Evolutionary conservation across 2,329 filamentous ascomycete species (phyloP).

Genomic region (Talaromyces rugulosus): DNA sequence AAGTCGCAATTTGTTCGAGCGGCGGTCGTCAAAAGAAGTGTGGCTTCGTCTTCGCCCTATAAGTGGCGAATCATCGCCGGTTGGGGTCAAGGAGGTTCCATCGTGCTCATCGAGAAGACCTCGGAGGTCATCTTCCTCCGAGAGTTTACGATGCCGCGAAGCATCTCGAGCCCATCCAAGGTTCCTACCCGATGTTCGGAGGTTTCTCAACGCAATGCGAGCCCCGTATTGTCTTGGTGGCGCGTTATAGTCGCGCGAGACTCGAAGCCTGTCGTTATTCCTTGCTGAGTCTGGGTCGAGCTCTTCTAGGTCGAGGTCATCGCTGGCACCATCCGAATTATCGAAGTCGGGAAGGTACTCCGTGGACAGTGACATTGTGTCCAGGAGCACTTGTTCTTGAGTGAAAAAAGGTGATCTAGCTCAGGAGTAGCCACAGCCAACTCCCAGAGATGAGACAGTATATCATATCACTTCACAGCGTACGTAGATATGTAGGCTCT

Average conservation of each 20-base stretch:
- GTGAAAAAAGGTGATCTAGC: slow-evolving; percentile 9
- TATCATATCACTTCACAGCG: slow-evolving; percentile 23
- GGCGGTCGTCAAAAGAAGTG: slow-evolving; percentile 32
- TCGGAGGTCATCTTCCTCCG: slow-evolving; percentile 59
- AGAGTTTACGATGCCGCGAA: slow-evolving; percentile 32
- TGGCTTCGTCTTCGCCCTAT: slow-evolving; percentile 40
- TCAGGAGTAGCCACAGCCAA: slow-evolving; percentile 17
- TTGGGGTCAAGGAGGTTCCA: slow-evolving; percentile 47
- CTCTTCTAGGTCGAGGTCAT: slow-evolving; percentile 45
- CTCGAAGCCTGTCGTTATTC: slow-evolving; percentile 18
- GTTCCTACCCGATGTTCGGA: slow-evolving; percentile 48
- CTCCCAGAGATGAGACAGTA: slow-evolving; percentile 15
- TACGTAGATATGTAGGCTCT: background rate
- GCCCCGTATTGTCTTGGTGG: slow-evolving; percentile 29
- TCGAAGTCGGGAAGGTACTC: slow-evolving; percentile 33
- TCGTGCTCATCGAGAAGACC: slow-evolving; percentile 63
- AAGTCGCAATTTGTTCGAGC: slow-evolving; percentile 55
- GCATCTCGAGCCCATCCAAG: slow-evolving; percentile 35
- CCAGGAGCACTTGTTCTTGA: background rate
- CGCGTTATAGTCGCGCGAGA: slow-evolving; percentile 25
- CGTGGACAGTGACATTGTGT: slow-evolving; percentile 32
- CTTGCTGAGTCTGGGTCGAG: slow-evolving; percentile 36
- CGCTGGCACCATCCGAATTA: slow-evolving; percentile 28
- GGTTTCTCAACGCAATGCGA: slow-evolving; percentile 45
- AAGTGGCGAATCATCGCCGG: slow-evolving; percentile 71